Evolutionary conservation across 106 monocot species (phyloP), one percentile per base, ranked within the genome.

Genomic region (Allium fistulosum): DNA sequence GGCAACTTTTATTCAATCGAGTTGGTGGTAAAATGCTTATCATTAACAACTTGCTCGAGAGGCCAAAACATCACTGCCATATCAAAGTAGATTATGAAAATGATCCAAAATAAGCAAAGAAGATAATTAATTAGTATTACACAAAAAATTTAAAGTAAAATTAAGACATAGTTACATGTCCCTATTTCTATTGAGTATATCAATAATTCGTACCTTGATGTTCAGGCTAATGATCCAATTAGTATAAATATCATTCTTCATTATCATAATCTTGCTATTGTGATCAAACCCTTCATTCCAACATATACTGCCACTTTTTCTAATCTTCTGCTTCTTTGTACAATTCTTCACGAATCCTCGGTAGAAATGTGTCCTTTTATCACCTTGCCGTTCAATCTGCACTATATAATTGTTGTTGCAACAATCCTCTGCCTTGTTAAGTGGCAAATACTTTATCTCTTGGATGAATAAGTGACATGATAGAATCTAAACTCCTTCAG

Each of bases 231-330:
- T 66, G 63, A 73, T 68, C 84, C 84, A 80, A 26, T 71, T 77
- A 51, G 27, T 74, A 57, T 71, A 84, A 13, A 53, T 57, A 45
- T 60, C 61, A 37, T 51, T 17, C 3, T 67, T 68, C 8, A 53
- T 60, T 56, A 51, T 77, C 51, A 70, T 66, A 58, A 84, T 71
- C 69, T 77, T 74, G 73, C 72, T 72, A 49, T 52, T 11, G 15
- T 77, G 74, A 67, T 75, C 70, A 15, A 84, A 84, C 59, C 48
- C 71, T 73, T 84, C 77, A 11, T 72, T 80, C 84, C 84, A 84
- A 15, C 67, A 61, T 0, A 77, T 53, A 7, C 14, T 45, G 11
- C 77, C 73, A 18, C 53, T 59, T 11, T 9, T 66, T 52, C 71
- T 70, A 6, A 74, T 66, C 7, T 22, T 47, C 22, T 75, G 72